Base-by-base conservation (phyloP, 2,329 filamentous ascomycete species). In the Esteya vermicola region DNA sequence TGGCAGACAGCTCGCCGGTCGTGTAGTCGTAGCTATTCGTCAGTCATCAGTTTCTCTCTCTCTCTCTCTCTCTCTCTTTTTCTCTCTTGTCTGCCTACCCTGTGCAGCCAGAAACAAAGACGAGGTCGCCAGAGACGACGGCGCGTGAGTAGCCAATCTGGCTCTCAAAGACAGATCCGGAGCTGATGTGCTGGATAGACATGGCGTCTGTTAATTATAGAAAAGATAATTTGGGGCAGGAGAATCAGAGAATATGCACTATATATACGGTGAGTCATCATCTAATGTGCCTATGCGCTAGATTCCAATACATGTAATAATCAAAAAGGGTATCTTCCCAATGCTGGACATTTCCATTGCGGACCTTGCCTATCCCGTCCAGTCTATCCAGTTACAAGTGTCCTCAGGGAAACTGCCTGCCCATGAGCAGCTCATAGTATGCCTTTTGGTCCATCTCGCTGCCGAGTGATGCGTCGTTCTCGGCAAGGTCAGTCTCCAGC, bases 141-240 rank as follows among this genome's bases (percentile, higher is more conserved):
- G 68, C 69, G 36, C 69, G 61, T 23, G 68, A 72, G 52, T 73
- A 73, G 37, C 65, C 68, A 40, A 72, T 72, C 45, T 66, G 57
- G 21, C 56, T 56, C 52, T 73, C 69, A 45, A 72, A 73, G 31
- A 57, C 52, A 6, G 68, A 72, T 38, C 62, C 64, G 19, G 67
- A 69, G 48, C 59, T 63, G 48, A 71, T 65, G 48, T 53, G 43
- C 25, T 44, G 43, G 28, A n/a, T 33, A 42, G 18, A 12, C 9
- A 4, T 19, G 6, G 31, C 16, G n/a, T 28, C 26, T 28, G 26
- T 28, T 4, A 28, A 28, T 14, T 10, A 28, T 28, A 14, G 26
- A 13, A 28, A 28, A 28, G 26, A 9, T 13, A 28, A 28, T 28
- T 28, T 28, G 4, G n/a, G 9, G n/a, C 9, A 13, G 26, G 26